Evolutionary conservation across 2,329 filamentous ascomycete genomes (phyloP).

Genomic region (Huntiella decipiens): DNA sequence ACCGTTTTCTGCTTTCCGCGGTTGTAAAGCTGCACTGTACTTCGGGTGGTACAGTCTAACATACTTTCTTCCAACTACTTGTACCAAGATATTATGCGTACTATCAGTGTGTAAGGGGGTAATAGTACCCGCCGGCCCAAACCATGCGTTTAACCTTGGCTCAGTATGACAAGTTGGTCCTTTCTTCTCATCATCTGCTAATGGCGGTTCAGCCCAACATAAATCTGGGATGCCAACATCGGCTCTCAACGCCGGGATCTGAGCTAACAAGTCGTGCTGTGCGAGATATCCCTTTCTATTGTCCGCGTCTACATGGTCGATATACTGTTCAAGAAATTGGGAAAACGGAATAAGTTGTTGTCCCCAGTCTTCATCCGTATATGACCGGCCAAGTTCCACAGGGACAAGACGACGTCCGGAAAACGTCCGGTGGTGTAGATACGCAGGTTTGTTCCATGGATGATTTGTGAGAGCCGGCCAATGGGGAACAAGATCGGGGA

Average conservation of each 20-base stretch:
- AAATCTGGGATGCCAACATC: constrained; percentile 73
- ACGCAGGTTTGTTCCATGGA: constrained; percentile 54
- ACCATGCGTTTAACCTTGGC: constrained; percentile 76
- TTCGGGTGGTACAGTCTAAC: constrained; percentile 65
- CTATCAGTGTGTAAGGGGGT: constrained; percentile 87
- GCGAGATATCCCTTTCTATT: constrained; percentile 59
- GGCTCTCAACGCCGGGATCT: constrained; percentile 55
- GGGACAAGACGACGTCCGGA: constrained; percentile 64
- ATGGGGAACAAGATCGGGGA: constrained; percentile 41
- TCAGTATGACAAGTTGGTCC: constrained; percentile 26
- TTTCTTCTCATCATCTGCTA: constrained; percentile 23
- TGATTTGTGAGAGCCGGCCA: constrained; percentile 60
- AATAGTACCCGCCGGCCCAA: constrained; percentile 72
- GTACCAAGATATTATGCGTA: constrained; percentile 80
- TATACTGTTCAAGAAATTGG: constrained; percentile 46
- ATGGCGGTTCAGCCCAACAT: constrained; percentile 54
- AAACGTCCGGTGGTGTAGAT: constrained; percentile 58
- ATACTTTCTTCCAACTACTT: constrained; percentile 83
- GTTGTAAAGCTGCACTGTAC: constrained; percentile 38
- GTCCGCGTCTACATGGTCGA: constrained; percentile 19
- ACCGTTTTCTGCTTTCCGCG: constrained; percentile 43
- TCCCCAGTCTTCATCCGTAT: constrained; percentile 69
- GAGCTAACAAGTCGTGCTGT: constrained; percentile 71
- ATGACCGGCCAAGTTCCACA: constrained; percentile 69
- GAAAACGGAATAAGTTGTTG: constrained; percentile 62